Base-by-base conservation (phyloP, 441 rosid species). In the Euphorbia celastroides region DNA sequence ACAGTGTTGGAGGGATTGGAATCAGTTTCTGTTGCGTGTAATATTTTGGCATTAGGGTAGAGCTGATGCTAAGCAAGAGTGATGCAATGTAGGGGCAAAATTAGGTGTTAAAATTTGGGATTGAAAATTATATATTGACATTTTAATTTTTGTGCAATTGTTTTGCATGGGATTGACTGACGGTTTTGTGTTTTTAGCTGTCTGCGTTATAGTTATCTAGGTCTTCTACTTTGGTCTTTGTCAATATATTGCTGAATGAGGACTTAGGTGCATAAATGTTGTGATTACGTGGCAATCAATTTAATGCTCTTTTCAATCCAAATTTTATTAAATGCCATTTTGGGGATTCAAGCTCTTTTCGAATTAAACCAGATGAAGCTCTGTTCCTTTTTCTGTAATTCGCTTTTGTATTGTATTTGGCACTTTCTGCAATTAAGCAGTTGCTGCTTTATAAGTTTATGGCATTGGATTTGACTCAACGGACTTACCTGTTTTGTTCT, bases 361-460 rank as follows among this genome's bases (percentile, higher is more conserved):
- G n/a, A n/a, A n/a, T n/a, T n/a, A n/a, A 11, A 13, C 28, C 23
- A 38, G 25, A n/a, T 60, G 50, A 30, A 8, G 28, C n/a, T 62
- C 20, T 25, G 20, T 42, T 60, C 14, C 22, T 17, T 13, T 13
- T 31, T 10, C 2, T 20, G 2, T 12, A 5, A 7, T 36, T 23
- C 42, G 6, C 46, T 22, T 50, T 19, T 22, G 8, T 51, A 32
- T 20, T 27, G 31, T 34, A 34, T 26, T 52, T 65, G 46, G 57
- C 41, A 54, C 58, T 19, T 31, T 64, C 36, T 11, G 59, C 68
- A 50, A 51, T 64, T 11, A 32, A 10, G 23, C n/a, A 23, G 42
- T 14, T 61, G 20, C 20, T 50, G 13, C 46, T 12, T 19, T 42
- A 27, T 67, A 17, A 17, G 22, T 12, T 19, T 42, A 27, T 67